Conservation (phyloP, 202 grass and related monocot species). For the Musa balbisiana region DNA sequence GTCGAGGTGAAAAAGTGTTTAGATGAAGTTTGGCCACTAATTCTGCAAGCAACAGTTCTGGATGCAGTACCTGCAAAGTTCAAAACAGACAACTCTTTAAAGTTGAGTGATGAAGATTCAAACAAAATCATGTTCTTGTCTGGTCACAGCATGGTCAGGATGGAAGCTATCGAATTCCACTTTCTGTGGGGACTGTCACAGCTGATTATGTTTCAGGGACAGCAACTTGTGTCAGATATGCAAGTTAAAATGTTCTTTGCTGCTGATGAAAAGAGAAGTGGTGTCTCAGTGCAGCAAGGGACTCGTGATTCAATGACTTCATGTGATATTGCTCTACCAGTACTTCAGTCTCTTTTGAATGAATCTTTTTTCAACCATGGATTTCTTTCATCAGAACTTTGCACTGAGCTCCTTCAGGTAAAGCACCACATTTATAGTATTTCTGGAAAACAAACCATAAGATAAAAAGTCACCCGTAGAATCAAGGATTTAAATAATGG, state of each 20-base stretch:
- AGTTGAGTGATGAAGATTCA: constrained; percentile 25
- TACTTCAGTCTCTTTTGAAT: constrained; percentile 57
- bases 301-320: constrained; percentile 42
- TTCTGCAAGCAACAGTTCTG: constrained; percentile 70
- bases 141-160: constrained; percentile 71
- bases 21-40: constrained; percentile 72
- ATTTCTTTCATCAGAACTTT: constrained; percentile 55
- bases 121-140: constrained; percentile 40
- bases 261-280: constrained; percentile 29
- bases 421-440: neutral
- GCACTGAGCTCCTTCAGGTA: constrained; percentile 78
- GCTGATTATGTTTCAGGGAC: constrained; percentile 61
- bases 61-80: constrained; percentile 61
- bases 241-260: constrained; percentile 41
- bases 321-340: constrained; percentile 47
- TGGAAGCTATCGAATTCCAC: constrained; percentile 59
- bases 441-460: neutral
- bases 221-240: constrained; percentile 29
- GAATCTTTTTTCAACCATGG: constrained; percentile 65
- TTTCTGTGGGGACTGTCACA: constrained; percentile 76
- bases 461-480: neutral
- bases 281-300: constrained; percentile 31
- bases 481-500: neutral
- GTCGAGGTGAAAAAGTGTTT: constrained; percentile 79
- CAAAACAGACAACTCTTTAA: constrained; percentile 34